Evolutionary conservation across 768 basidiomycete genomes (phyloP).

Genomic region (Fibroporia radiculosa): DNA sequence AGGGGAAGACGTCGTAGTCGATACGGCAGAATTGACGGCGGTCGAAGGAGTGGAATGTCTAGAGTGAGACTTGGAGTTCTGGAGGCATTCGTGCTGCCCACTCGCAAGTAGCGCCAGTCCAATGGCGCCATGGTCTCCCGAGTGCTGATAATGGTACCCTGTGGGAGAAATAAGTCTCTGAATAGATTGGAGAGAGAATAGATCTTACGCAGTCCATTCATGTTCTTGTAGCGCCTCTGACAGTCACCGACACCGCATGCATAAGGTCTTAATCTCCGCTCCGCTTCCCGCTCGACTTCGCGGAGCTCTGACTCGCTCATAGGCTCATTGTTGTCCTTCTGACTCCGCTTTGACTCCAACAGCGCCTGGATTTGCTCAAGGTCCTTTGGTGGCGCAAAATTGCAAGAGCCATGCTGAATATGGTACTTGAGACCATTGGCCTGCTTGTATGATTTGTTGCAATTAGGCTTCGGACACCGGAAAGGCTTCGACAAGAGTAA

Average conservation of each 20-base stretch:
- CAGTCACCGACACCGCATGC: constrained; percentile 87
- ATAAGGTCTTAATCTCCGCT: constrained; percentile 74
- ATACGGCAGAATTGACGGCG: constrained; percentile 4
- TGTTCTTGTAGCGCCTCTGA: constrained; percentile 90
- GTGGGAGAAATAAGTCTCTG: background rate
- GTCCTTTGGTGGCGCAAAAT: constrained; percentile 86
- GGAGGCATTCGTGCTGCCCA: constrained; percentile 55
- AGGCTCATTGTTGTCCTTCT: constrained; percentile 30
- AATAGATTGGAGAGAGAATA: background rate
- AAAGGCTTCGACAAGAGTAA: constrained; percentile 80
- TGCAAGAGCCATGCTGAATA: constrained; percentile 88
- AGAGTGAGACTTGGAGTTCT: constrained; percentile 20
- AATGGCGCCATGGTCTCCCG: constrained; percentile 88
- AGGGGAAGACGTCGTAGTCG: constrained; percentile 5
- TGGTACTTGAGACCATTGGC: constrained; percentile 94
- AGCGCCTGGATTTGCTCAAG: constrained; percentile 69
- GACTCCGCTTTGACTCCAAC: constrained; percentile 41
- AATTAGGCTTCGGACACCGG: constrained; percentile 90
- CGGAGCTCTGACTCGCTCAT: constrained; percentile 51
- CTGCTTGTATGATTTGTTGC: constrained; percentile 95
- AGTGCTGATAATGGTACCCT: constrained; percentile 93
- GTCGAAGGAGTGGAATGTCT: constrained; percentile 18
- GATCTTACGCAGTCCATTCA: constrained; percentile 77
- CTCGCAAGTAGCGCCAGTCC: constrained; percentile 79
- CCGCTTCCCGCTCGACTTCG: constrained; percentile 79